Evolutionary conservation across 2,329 filamentous ascomycete species (phyloP).

Genomic region (Ceratocystis cacaofunesta): DNA sequence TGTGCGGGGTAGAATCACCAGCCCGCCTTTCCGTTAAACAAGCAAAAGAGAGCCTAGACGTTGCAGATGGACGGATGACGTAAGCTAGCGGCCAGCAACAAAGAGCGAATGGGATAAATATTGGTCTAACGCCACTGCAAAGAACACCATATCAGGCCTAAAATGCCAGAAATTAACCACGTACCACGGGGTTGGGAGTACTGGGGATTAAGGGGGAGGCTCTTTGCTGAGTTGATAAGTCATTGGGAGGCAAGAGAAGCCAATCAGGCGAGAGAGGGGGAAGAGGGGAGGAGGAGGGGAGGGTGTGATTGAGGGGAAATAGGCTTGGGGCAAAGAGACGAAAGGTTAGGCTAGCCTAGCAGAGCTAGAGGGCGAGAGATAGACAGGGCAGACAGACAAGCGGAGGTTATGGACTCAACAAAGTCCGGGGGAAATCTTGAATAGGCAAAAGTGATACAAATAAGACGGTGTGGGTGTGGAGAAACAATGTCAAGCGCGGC

Average conservation of each 20-base stretch:
- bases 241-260: not conserved
- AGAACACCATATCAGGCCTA: not conserved
- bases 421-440: not conserved
- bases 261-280: not conserved
- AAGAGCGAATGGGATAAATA: not conserved
- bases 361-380: too few relatives aligned
- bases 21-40: not conserved
- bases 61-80: not conserved
- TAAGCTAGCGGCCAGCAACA: not conserved
- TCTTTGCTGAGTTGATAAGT: not conserved
- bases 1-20: not conserved
- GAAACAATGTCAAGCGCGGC: not conserved
- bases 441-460: not conserved
- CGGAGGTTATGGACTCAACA: not conserved
- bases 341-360: not conserved
- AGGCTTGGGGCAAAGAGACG: not conserved
- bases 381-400: too few relatives aligned
- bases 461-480: not conserved
- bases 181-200: not conserved
- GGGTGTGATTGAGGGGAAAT: conserved; percentile 1
- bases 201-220: conserved; percentile 1
- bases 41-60: not conserved
- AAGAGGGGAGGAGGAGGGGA: not conserved
- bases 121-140: not conserved
- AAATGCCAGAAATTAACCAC: not conserved